Evolutionary conservation across 441 rosid species (phyloP), one percentile per base, ranked within the genome.

Genomic region (Breynia disticha): DNA sequence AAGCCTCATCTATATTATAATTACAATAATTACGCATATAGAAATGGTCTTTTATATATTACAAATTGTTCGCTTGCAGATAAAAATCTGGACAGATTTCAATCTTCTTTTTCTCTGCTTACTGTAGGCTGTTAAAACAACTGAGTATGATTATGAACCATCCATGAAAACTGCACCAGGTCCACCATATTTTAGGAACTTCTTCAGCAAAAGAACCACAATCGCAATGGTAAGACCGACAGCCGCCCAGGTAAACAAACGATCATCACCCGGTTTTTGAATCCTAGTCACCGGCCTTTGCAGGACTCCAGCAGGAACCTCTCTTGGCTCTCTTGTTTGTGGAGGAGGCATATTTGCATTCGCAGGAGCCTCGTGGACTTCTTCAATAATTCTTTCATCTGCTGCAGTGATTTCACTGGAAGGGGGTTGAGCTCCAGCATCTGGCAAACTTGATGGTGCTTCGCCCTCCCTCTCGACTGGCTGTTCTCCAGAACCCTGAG

Each of bases 141-240:
- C 16, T 24, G 7, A 2, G 32, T 57, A 4, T 22, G 20, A 67
- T 70, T 72, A 90, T 1, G 98, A 90, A 49, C 77, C 82, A 67
- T 82, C 89, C 86, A 83, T 79, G 77, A 87, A 78, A 50, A 85
- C 70, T 42, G 96, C 72, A 52, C 89, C 90, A 46, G 77, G 79
- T 53, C 93, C 90, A 45, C 77, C 75, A 42, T 94, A 74, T 71
- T 87, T 78, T 76, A 86, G 72, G 56, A 82, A 82, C 76, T 91
- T 91, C 79, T 86, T 87, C 67, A 90, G 72, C 61, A 90, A 67
- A 65, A 90, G 96, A 70, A 74, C 88, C 72, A 87, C 48, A 57
- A 90, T 90, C 17, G 96, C 96, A 13, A 91, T 56, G 19, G 89
- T 72, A 22, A 91, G 95, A 55, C 93, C 98, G 38, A 86, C 81